Conservation (phyloP, 2,329 filamentous ascomycete genomes). For the Penicillium brasilianum region DNA sequence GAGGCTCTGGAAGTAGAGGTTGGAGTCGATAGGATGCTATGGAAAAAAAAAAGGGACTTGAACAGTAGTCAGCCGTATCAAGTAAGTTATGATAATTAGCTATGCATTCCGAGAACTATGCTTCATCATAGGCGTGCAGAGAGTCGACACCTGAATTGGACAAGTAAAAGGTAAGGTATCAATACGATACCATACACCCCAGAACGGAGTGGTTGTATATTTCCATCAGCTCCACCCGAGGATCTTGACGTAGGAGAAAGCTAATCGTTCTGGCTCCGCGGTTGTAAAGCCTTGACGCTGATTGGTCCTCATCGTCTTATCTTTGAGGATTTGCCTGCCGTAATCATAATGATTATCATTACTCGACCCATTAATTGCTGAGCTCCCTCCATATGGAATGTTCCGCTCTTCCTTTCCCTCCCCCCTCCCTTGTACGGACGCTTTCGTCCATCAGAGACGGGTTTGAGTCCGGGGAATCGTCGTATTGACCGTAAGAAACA, state of each 20-base stretch:
- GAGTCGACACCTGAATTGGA: neutral
- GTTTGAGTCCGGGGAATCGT: neutral
- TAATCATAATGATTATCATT: conserved; percentile 35
- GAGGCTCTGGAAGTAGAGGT: neutral
- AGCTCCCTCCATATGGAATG: conserved; percentile 21
- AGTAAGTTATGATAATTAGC: neutral
- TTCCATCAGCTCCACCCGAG: conserved; percentile 13
- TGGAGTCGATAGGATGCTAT: neutral
- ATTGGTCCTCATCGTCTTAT: conserved; percentile 42
- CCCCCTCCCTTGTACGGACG: conserved; percentile 1
- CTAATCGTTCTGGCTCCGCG: conserved; percentile 39
- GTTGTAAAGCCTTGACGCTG: conserved; percentile 37
- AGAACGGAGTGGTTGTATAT: neutral
- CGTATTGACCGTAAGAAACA: neutral
- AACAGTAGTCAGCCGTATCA: too few species aligned
- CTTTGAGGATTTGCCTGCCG: conserved; percentile 30
- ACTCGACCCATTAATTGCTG: conserved; percentile 20
- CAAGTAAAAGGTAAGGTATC: conserved; percentile 9
- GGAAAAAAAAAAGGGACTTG: too few species aligned
- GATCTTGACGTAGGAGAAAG: conserved; percentile 45
- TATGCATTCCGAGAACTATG: neutral
- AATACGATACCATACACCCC: conserved; percentile 8
- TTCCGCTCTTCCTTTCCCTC: conserved; percentile 12
- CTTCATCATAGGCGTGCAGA: too few species aligned
- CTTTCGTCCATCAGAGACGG: conserved; percentile 21